phyloP scores from a whole-genome alignment of 73 alveolate genomes.

The Urostyla sp. region DNA sequence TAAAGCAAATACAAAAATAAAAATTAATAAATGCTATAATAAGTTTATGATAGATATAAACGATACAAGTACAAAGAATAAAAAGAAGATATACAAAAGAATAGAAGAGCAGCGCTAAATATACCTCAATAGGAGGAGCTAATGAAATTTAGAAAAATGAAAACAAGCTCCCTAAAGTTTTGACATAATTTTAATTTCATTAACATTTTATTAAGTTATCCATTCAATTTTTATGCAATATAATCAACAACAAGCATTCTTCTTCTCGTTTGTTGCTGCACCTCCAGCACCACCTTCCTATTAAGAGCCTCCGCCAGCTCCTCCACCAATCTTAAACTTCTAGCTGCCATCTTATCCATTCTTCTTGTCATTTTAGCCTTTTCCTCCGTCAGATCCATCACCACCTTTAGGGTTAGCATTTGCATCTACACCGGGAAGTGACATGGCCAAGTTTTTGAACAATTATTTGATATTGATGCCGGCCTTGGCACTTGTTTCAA shows the following conservation, averaged over 20 bases:
- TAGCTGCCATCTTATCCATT: neutral
- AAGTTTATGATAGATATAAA: too few species aligned
- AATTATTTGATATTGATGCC: conserved; percentile 81
- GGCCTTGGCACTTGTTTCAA: conserved; percentile 86
- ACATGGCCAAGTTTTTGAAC: conserved; percentile 78
- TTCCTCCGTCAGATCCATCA: neutral
- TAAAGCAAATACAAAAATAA: too few species aligned
- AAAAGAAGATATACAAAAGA: too few species aligned
- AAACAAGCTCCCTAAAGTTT: too few species aligned
- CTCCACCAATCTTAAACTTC: conserved; percentile 2
- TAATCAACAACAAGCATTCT: conserved; percentile 10
- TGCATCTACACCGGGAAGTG: conserved; percentile 38
- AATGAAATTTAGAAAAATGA: too few species aligned
- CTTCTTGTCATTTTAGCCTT: neutral
- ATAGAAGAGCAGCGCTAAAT: too few species aligned
- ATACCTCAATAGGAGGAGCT: too few species aligned
- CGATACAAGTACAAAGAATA: too few species aligned
- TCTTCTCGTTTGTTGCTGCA: neutral
- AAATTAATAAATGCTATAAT: too few species aligned
- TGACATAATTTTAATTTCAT: too few species aligned
- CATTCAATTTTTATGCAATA: too few species aligned
- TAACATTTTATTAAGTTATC: too few species aligned
- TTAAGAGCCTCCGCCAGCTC: neutral
- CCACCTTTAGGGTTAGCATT: neutral
- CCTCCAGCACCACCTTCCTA: neutral